Conservation (phyloP, 1,139 yeast genomes). For the Suhomyces panamericanus region DNA sequence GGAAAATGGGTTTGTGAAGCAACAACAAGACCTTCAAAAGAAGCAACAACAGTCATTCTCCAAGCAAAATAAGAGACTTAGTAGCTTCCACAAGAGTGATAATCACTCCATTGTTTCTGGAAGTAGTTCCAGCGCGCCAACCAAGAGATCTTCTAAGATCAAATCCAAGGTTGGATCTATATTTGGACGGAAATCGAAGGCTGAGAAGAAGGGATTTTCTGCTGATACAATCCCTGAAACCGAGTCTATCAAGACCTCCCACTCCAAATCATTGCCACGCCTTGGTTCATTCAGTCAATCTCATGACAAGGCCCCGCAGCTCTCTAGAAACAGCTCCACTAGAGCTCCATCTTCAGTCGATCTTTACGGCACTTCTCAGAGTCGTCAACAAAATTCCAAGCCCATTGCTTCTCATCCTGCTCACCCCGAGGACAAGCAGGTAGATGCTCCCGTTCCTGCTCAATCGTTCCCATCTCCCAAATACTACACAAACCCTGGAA, state of each 20-base stretch:
- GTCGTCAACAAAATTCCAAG: background rate
- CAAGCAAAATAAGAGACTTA: conserved; percentile 16
- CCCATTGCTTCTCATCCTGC: conserved; percentile 1
- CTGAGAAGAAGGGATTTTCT: conserved; percentile 14
- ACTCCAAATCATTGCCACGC: conserved; percentile 13
- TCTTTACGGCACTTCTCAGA: conserved; percentile 1
- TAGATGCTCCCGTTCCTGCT: conserved; percentile 2
- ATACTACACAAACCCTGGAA: conserved; percentile 15
- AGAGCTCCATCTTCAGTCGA: conserved; percentile 11
- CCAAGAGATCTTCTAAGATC: conserved; percentile 42
- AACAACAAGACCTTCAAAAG: conserved; percentile 17
- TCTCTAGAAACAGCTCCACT: conserved; percentile 15
- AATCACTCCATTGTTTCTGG: conserved; percentile 16
- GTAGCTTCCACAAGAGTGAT: conserved; percentile 14
- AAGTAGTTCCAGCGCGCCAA: conserved; percentile 1
- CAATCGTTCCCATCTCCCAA: conserved; percentile 14
- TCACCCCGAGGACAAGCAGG: conserved; percentile 5
- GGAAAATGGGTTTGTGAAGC: conserved; percentile 16
- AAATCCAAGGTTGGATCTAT: conserved; percentile 84
- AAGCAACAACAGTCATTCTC: conserved; percentile 10
- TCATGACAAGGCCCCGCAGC: conserved; percentile 5
- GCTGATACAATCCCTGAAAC: conserved; percentile 36
- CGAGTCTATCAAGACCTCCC: conserved; percentile 28
- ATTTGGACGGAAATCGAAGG: conserved; percentile 60
- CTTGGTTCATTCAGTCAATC: conserved; percentile 7